Evolutionary conservation across 768 basidiomycete genomes (phyloP), one percentile per base, ranked within the genome.

Genomic region (Lactarius pseudohatsudake): DNA sequence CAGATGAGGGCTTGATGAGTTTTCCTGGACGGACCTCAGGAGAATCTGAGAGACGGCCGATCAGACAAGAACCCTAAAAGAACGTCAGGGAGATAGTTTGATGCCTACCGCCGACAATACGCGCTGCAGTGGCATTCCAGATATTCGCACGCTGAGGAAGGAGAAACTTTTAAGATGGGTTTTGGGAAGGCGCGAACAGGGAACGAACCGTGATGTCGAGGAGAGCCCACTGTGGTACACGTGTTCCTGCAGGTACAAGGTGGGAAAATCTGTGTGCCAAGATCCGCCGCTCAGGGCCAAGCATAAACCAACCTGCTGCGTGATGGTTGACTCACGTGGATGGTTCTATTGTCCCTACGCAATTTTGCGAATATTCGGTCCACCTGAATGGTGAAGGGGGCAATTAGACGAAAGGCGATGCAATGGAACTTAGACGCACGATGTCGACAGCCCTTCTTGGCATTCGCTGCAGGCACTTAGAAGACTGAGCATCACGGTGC

Each of bases 211-310:
- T 62, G 32, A 55, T 6, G 4, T 67, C 57, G 3, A 62, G 7
- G 50, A 62, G 65, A 28, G 61, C 45, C 61, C 66, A 67, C 8
- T 36, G n/a, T 2, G 50, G 57, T 13, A 67, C 66, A 8, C 41
- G n/a, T 22, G 61, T 67, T 54, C 62, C 66, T 3, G 32, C 20
- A 22, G 66, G 66, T 15, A 67, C 40, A 13, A 57, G 40, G 11
- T 59, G 55, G 11, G 61, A 61, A 22, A 67, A 67, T 3, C 66
- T 63, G 50, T 1, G 1, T 18, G 22, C 11, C n/a, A 8, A 16
- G 5, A 56, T 16, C 18, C 55, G 15, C 6, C 15, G 16, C 28
- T 56, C 28, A 56, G 28, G 55, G 15, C 13, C 38, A 16, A 15
- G 38, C 38, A 11, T 47, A 22, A 22, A 10, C 45, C n/a, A 56